Percentiles rank a stretch among this genome's conserved stretches.
Conservation (phyloP, 2,329 filamentous ascomycete genomes). For the Eutypa lata region DNA sequence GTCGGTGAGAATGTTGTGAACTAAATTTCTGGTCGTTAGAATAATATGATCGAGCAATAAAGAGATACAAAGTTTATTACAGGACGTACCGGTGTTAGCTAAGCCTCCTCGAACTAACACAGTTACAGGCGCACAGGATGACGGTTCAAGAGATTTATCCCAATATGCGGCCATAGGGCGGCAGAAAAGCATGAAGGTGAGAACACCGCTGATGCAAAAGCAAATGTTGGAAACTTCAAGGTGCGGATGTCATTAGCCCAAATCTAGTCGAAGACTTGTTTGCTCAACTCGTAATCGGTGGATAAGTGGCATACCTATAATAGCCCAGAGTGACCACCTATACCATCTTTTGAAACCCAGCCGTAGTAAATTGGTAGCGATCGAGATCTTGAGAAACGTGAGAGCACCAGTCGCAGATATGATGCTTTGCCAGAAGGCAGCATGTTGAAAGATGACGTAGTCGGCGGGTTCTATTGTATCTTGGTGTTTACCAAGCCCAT, state of each 20-base stretch:
- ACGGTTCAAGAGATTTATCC: slow-evolving; percentile 6
- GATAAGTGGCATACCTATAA: slow-evolving; percentile 8
- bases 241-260: not conserved
- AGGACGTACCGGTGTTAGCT: slow-evolving; percentile 8
- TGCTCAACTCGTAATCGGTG: too few relatives aligned
- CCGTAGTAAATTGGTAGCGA: slow-evolving; percentile 41
- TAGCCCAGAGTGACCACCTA: slow-evolving; percentile 8
- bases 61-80: too few relatives aligned
- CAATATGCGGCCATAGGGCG: slow-evolving; percentile 15
- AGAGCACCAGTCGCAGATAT: slow-evolving; percentile 39
- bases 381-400: slow-evolving; percentile 42
- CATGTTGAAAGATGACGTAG: slow-evolving; percentile 34
- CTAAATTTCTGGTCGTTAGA: slow-evolving; percentile 13
- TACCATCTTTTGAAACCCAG: slow-evolving; percentile 21
- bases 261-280: not conserved
- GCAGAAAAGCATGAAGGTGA: slow-evolving; percentile 16
- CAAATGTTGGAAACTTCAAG: slow-evolving; percentile 14
- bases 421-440: slow-evolving; percentile 44
- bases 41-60: too few relatives aligned
- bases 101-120: slow-evolving; percentile 20
- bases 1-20: slow-evolving; percentile 41
- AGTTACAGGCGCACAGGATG: slow-evolving; percentile 10
- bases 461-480: slow-evolving; percentile 31
- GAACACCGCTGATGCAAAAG: slow-evolving; percentile 13
- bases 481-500: slow-evolving; percentile 46